Evolutionary conservation across 495 filamentous ascomycete genomes (phyloP).

Genomic region (Aspergillus sclerotioniger): DNA sequence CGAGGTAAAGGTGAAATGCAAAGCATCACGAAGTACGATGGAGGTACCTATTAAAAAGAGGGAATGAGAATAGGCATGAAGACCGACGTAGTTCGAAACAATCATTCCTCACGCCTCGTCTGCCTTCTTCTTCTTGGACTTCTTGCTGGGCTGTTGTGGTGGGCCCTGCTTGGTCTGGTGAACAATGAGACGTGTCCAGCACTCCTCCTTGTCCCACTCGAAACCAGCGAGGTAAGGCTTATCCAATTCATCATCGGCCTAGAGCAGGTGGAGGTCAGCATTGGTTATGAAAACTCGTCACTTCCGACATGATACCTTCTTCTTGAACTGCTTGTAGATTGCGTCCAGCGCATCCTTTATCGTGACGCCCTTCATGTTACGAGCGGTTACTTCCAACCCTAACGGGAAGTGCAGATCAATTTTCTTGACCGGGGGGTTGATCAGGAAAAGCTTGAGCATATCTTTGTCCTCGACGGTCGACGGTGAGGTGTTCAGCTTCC

Average conservation of each 20-base stretch:
- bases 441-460: slow-evolving; percentile 73
- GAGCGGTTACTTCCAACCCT: slow-evolving; percentile 82
- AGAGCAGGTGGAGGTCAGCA: slow-evolving; percentile 17
- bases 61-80: neutral
- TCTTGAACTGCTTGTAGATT: slow-evolving; percentile 92
- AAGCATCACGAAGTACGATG: slow-evolving; percentile 4
- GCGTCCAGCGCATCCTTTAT: slow-evolving; percentile 93
- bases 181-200: slow-evolving; percentile 70
- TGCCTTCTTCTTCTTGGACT: slow-evolving; percentile 69
- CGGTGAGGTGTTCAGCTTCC: slow-evolving; percentile 89
- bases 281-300: neutral
- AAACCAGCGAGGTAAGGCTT: slow-evolving; percentile 83
- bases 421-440: slow-evolving; percentile 82
- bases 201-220: slow-evolving; percentile 92
- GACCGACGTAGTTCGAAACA: neutral
- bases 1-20: slow-evolving; percentile 11
- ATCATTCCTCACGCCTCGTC: slow-evolving; percentile 35
- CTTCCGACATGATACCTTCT: slow-evolving; percentile 59
- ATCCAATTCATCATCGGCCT: slow-evolving; percentile 87
- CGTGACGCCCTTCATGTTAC: slow-evolving; percentile 88
- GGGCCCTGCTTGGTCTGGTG: slow-evolving; percentile 73
- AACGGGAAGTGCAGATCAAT: slow-evolving; percentile 87
- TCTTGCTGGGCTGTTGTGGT: slow-evolving; percentile 51
- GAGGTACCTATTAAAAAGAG: neutral
- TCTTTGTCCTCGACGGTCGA: slow-evolving; percentile 74